Percentiles rank a stretch among this genome's conserved stretches.
Conservation (phyloP, 1,284 basidiomycete species). For the Pseudozyma tsukubaensis region DNA sequence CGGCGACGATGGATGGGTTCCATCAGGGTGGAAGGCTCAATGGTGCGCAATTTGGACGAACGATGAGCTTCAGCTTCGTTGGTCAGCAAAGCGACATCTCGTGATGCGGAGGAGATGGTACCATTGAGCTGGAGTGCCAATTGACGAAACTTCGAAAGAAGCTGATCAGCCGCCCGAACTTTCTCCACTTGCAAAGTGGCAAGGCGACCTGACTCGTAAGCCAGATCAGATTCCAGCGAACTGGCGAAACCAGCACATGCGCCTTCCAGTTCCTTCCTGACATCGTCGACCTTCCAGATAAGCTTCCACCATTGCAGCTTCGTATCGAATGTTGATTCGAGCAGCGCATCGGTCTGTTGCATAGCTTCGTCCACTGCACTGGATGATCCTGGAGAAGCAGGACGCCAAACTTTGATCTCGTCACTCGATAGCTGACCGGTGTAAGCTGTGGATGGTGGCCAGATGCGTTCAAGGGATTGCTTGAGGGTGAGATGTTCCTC, state of each 20-base stretch:
- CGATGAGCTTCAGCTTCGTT: constrained; percentile 46
- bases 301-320: constrained; percentile 64
- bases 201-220: constrained; percentile 56
- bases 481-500: constrained; percentile 22
- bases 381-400: constrained; percentile 21
- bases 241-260: constrained; percentile 55
- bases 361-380: constrained; percentile 37
- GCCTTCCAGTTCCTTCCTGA: constrained; percentile 54
- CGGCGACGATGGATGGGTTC: constrained; percentile 52
- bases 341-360: constrained; percentile 27
- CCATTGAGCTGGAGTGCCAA: constrained; percentile 20
- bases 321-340: constrained; percentile 49
- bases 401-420: constrained; percentile 36
- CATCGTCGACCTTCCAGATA: constrained; percentile 61
- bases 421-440: constrained; percentile 28
- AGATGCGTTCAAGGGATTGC: constrained; percentile 37
- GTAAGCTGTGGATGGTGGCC: constrained; percentile 32
- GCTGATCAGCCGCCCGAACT: constrained; percentile 18
- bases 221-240: constrained; percentile 50
- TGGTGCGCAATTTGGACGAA: constrained; percentile 35
- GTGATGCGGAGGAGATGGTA: constrained; percentile 11
- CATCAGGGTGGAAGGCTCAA: constrained; percentile 49
- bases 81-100: constrained; percentile 40
- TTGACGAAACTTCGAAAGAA: constrained; percentile 35
- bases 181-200: constrained; percentile 37